phyloP scores from a whole-genome alignment of 1,139 yeast species.

The Candida pseudocylindracea region DNA sequence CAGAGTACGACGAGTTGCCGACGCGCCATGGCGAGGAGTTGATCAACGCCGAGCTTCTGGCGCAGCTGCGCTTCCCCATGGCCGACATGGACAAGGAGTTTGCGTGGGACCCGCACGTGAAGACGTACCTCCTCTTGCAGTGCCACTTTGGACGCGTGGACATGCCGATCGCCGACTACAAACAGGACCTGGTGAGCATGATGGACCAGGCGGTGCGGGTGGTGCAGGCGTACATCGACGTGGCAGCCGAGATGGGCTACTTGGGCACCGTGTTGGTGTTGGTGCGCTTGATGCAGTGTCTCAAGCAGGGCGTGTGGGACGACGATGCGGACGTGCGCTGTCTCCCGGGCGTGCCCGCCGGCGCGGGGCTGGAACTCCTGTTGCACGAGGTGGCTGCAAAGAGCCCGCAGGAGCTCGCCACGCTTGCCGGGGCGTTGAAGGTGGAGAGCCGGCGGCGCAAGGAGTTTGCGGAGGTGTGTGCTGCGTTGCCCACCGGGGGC shows the following conservation, averaged over 20 bases:
- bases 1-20: slow-evolving; percentile 82
- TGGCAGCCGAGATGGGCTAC: slow-evolving; percentile 68
- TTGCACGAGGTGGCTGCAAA: slow-evolving; percentile 2
- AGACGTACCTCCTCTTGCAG: slow-evolving; percentile 66
- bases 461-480: slow-evolving; percentile 19
- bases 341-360: slow-evolving; percentile 19
- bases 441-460: slow-evolving; percentile 4
- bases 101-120: slow-evolving; percentile 93
- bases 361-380: background rate
- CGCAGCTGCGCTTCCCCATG: slow-evolving; percentile 56
- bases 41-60: slow-evolving; percentile 77
- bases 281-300: slow-evolving; percentile 58
- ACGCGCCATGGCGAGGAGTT: slow-evolving; percentile 92
- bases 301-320: slow-evolving; percentile 78
- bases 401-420: slow-evolving; percentile 13
- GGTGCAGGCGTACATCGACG: slow-evolving; percentile 79
- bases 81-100: slow-evolving; percentile 41
- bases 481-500: slow-evolving; percentile 19
- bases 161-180: slow-evolving; percentile 84
- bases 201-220: slow-evolving; percentile 89
- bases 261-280: slow-evolving; percentile 34
- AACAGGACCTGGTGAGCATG: slow-evolving; percentile 85
- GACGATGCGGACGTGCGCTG: slow-evolving; percentile 50
- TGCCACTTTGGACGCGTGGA: slow-evolving; percentile 72
- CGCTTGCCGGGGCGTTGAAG: slow-evolving; percentile 6